phyloP scores from a whole-genome alignment of 73 alveolate species.

The Paramecium bursaria region DNA sequence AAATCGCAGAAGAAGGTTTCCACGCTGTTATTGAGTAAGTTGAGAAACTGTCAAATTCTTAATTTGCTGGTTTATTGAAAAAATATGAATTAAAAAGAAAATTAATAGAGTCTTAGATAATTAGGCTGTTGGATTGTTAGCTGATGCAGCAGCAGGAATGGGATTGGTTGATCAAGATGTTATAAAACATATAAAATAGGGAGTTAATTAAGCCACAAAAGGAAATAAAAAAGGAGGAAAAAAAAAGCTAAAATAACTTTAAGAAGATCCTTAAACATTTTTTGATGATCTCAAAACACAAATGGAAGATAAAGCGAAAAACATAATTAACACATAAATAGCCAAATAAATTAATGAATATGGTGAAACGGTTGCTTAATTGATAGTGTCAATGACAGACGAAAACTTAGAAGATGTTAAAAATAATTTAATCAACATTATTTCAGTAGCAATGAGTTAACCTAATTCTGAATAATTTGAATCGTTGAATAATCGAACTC shows the following conservation, averaged over 20 bases:
- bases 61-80: background rate
- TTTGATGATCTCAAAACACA: background rate
- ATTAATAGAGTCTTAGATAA: background rate
- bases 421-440: too few species aligned
- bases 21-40: background rate
- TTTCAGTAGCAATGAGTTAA: too few species aligned
- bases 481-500: too few species aligned
- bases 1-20: background rate
- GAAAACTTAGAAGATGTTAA: too few species aligned
- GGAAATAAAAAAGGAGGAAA: background rate
- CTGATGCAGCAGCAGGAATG: background rate
- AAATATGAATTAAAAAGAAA: background rate
- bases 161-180: background rate
- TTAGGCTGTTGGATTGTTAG: background rate
- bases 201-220: background rate
- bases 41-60: background rate
- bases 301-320: background rate
- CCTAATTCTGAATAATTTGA: too few species aligned
- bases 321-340: background rate
- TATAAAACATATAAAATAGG: background rate
- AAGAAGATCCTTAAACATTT: slow-evolving; percentile 13
- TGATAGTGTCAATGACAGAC: too few species aligned
- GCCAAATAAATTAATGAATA: too few species aligned
- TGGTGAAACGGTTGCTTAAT: too few species aligned
- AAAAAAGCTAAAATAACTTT: background rate